These are phyloP conservation scores for Tolypocladium tropicale DNA, from an alignment of 2,329 filamentous ascomycete species.

Conservation along the genomic window DNA sequence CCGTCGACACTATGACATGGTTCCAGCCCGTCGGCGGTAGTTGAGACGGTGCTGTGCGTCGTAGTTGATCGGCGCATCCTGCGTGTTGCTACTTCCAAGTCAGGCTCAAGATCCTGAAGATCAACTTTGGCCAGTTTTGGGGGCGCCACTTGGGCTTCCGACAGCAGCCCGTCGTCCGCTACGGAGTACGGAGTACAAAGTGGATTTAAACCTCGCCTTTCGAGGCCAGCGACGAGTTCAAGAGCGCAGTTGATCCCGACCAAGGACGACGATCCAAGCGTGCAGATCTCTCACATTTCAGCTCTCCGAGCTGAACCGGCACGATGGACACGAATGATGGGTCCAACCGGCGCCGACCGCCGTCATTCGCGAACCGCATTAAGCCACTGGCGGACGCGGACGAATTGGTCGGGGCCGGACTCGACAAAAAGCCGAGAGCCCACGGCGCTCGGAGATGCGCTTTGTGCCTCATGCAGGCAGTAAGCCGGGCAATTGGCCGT, in stretches of 20 bases:
- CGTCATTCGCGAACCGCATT: not conserved
- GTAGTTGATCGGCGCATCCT: not conserved
- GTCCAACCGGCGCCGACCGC: not conserved
- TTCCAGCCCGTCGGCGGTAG: too few relatives aligned
- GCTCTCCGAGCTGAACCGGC: not conserved
- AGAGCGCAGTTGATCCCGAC: too few relatives aligned
- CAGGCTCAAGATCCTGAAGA: not conserved
- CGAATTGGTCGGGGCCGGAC: not conserved
- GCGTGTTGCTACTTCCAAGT: not conserved
- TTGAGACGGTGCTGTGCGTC: not conserved
- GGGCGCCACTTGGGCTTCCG: not conserved
- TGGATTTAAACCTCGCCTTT: too few relatives aligned
- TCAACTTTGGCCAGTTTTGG: not conserved
- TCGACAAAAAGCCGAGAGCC: constrained; percentile 1
- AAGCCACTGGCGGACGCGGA: not conserved
- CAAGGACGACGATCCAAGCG: too few relatives aligned
- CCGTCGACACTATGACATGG: too few relatives aligned
- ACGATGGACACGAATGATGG: too few relatives aligned
- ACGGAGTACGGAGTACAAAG: too few relatives aligned
- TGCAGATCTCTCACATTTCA: too few relatives aligned
- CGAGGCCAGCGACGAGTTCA: not conserved
- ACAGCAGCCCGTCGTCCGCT: too few relatives aligned
- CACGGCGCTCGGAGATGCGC: not conserved
- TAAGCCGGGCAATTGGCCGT: not conserved
- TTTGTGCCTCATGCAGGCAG: not conserved